A percentile compares a stretch with the other conserved stretches of the same genome.
These are phyloP conservation scores for Sugiyamaella novakii DNA, from an alignment of 1,139 yeast species.

Conservation along the genomic window DNA sequence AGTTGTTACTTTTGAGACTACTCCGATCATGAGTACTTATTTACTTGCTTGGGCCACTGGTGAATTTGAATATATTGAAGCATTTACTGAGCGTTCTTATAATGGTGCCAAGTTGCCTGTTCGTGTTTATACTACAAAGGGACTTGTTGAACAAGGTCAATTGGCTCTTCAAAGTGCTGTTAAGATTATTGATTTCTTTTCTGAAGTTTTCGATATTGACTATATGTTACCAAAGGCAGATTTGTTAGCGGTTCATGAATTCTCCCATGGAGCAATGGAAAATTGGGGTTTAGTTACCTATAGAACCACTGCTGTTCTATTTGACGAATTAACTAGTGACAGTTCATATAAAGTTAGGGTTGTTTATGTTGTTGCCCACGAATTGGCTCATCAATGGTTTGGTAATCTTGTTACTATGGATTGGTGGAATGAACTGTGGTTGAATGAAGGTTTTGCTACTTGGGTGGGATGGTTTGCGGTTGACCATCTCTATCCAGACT, in stretches of 20 bases:
- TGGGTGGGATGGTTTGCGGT: constrained; percentile 76
- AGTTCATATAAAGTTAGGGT: constrained; percentile 63
- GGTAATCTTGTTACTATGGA: constrained; percentile 83
- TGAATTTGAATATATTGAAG: constrained; percentile 70
- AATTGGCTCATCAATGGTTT: constrained; percentile 84
- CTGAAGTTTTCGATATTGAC: constrained; percentile 62
- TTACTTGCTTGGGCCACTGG: constrained; percentile 78
- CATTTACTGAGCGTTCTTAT: constrained; percentile 43
- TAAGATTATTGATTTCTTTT: constrained; percentile 66
- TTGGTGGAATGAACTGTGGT: constrained; percentile 86
- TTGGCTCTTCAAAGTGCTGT: constrained; percentile 69
- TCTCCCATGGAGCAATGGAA: constrained; percentile 82
- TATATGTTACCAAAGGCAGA: constrained; percentile 76
- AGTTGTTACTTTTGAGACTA: constrained; percentile 52
- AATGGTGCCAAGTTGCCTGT: constrained; percentile 62
- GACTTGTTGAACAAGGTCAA: constrained; percentile 62
- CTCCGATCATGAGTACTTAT: constrained; percentile 77
- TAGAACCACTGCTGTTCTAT: constrained; percentile 67
- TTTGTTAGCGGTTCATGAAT: constrained; percentile 72
- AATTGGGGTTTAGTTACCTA: constrained; percentile 78
- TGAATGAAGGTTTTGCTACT: constrained; percentile 83
- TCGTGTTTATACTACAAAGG: constrained; percentile 70
- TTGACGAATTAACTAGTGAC: constrained; percentile 57
- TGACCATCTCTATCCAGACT: constrained; percentile 65
- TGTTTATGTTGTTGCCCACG: constrained; percentile 79